Conservation (phyloP, 2,329 filamentous ascomycete genomes). For the Colletotrichum sp. region DNA sequence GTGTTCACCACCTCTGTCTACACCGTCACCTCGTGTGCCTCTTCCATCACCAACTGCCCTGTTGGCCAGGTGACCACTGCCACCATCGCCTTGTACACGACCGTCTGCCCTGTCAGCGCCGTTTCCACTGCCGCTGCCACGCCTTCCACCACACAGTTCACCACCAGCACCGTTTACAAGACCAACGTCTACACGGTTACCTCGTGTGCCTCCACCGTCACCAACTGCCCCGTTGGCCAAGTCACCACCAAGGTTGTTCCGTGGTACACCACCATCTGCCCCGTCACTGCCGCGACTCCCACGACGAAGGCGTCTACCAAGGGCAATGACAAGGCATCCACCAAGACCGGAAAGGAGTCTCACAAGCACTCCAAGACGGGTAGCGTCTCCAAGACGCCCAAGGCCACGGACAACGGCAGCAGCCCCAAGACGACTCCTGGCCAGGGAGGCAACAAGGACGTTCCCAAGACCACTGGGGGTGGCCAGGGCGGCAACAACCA, state of each 20-base stretch:
- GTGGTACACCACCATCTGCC: conserved; percentile 47
- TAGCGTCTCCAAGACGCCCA: conserved; percentile 37
- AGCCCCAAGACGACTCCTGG: neutral
- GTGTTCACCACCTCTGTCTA: conserved; percentile 37
- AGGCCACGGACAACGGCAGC: neutral
- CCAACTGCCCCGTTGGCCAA: conserved; percentile 40
- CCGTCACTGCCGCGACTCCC: conserved; percentile 29
- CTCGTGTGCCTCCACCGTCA: conserved; percentile 52
- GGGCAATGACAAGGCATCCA: neutral
- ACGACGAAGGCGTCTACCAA: neutral
- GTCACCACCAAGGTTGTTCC: conserved; percentile 40
- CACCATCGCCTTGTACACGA: conserved; percentile 39
- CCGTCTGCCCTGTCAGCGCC: conserved; percentile 44
- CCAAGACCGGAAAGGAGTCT: neutral
- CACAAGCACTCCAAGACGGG: neutral
- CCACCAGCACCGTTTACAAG: conserved; percentile 43
- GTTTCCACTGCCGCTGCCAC: neutral
- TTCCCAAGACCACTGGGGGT: neutral
- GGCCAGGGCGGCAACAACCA: neutral
- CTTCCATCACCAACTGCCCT: conserved; percentile 35
- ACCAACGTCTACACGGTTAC: conserved; percentile 57
- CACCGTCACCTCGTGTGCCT: conserved; percentile 51
- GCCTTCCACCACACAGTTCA: conserved; percentile 13
- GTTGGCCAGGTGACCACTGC: conserved; percentile 40
- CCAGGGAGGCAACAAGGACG: neutral